Base-by-base conservation (phyloP, 305 asterid species). In the Ilex paraguariensis region DNA sequence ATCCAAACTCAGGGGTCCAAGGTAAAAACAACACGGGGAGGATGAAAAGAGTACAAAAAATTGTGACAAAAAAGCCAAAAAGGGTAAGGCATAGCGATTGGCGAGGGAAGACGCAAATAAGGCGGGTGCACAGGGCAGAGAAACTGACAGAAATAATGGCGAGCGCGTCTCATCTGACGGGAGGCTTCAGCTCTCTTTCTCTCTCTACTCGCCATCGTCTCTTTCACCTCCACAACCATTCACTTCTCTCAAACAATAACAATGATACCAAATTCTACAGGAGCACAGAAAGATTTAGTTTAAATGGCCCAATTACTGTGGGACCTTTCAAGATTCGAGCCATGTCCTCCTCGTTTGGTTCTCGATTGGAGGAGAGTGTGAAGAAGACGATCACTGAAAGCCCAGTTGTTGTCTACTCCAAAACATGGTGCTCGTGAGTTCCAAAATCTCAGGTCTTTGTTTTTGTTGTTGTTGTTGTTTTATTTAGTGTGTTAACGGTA, bases 341-440 rank as follows among this genome's bases (percentile, higher is more conserved):
- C 59, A 83, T 76, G 90, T 67, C 95, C 66, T 72, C 70, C 9
- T 74, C 95, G 13, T 81, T 75, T 49, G 93, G 89, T 48, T 76
- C 91, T 51, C 69, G 82, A 42, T 58, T 83, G 73, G 94, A 84
- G 69, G 95, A 81, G 55, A 70, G 67, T 7, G 87, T 88, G 61
- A 77, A 80, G 74, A 77, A 78, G 49, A 80, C 87, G 8, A 40
- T 91, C 66, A 62, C 62, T 28, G 86, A 80, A 6, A 83, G 82
- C 62, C 91, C 96, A 31, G 94, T 91, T 51, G 98, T 91, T 3
- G 87, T 91, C 51, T 91, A 88, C 78, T 86, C 96, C 77, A 88
- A 91, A 73, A 75, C 90, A 32, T 85, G 94, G 95, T 90, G 97
- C 51, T 82, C 95, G 97, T 90, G 60, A 75, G 98, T 86, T 55